Conservation (phyloP, 768 basidiomycete genomes). For the Tylopilus plumbeoviolaceoides region DNA sequence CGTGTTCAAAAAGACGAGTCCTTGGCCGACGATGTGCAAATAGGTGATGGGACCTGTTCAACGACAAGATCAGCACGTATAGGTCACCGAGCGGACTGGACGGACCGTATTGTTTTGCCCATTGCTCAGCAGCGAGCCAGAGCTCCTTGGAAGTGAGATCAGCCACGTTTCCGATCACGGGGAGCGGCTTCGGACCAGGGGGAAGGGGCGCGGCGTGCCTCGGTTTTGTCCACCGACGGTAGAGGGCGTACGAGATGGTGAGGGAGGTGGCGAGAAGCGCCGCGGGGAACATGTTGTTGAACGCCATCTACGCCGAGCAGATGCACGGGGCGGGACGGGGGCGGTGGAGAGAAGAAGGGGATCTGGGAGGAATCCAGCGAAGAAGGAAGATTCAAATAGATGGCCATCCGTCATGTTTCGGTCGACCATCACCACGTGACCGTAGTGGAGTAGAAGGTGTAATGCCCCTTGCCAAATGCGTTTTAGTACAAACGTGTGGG, state of each 20-base stretch:
- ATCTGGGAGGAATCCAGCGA: conserved; percentile 1
- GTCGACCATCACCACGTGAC: conserved; percentile 11
- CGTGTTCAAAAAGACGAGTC: conserved; percentile 64
- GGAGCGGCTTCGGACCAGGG: conserved; percentile 66
- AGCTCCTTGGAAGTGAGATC: conserved; percentile 59
- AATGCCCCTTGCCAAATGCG: too few relatives aligned
- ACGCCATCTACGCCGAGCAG: conserved; percentile 9
- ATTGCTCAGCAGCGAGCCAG: conserved; percentile 58
- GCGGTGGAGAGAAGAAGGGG: conserved; percentile 2
- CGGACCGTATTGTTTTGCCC: conserved; percentile 64
- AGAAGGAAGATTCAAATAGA: conserved; percentile 14
- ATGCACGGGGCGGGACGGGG: neutral
- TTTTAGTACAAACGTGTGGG: too few relatives aligned
- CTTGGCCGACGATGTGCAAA: conserved; percentile 61
- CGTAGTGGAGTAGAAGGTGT: too few relatives aligned
- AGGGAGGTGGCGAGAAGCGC: conserved; percentile 20
- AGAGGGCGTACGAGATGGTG: conserved; percentile 15
- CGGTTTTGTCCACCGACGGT: conserved; percentile 10
- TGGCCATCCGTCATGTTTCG: neutral
- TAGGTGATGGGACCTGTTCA: conserved; percentile 56
- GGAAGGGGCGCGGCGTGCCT: conserved; percentile 42
- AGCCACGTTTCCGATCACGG: conserved; percentile 59
- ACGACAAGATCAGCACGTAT: neutral
- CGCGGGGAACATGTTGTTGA: conserved; percentile 9
- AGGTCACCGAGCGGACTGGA: neutral